Percentiles rank a stretch among this genome's conserved stretches.
Evolutionary conservation across 768 basidiomycete species (phyloP).

Genomic region (Infundibulicybe gibba): DNA sequence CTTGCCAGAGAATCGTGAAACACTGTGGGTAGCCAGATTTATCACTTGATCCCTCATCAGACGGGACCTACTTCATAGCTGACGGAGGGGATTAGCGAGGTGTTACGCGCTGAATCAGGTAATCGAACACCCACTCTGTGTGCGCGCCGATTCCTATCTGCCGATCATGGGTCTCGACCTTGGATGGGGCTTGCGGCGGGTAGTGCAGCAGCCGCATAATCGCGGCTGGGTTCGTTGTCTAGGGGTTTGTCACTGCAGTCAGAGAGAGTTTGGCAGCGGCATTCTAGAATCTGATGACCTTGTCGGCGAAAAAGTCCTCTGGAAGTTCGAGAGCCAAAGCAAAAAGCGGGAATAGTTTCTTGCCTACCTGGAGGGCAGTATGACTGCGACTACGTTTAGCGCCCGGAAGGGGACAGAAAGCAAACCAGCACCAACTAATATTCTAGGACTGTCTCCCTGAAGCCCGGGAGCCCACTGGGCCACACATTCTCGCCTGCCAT

Average conservation of each 20-base stretch:
- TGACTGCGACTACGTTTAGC: slow-evolving; percentile 3
- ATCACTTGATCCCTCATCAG: background rate
- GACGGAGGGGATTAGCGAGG: too few species aligned
- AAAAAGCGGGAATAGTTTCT: slow-evolving; percentile 62
- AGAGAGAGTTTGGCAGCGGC: background rate
- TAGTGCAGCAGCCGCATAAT: slow-evolving; percentile 54
- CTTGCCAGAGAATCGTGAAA: slow-evolving; percentile 86
- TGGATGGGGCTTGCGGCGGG: slow-evolving; percentile 52
- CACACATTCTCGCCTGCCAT: slow-evolving; percentile 61
- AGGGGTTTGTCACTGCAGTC: background rate
- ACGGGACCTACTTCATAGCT: slow-evolving; percentile 40
- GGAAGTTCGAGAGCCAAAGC: slow-evolving; percentile 62
- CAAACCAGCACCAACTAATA: slow-evolving; percentile 43
- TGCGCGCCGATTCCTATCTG: slow-evolving; percentile 84
- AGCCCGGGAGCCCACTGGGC: slow-evolving; percentile 48
- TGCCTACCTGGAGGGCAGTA: slow-evolving; percentile 11
- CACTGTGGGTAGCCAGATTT: slow-evolving; percentile 41
- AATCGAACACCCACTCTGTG: slow-evolving; percentile 49
- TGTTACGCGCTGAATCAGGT: too few species aligned
- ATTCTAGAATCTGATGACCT: slow-evolving; percentile 33
- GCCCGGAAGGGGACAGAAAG: background rate
- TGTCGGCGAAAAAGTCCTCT: slow-evolving; percentile 63
- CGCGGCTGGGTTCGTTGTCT: slow-evolving; percentile 48
- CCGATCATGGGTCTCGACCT: slow-evolving; percentile 53
- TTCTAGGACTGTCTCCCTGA: slow-evolving; percentile 41